A percentile compares a stretch with the other conserved stretches of the same genome.
Conservation (phyloP, 768 basidiomycete genomes). For the Tulasnella sp. region DNA sequence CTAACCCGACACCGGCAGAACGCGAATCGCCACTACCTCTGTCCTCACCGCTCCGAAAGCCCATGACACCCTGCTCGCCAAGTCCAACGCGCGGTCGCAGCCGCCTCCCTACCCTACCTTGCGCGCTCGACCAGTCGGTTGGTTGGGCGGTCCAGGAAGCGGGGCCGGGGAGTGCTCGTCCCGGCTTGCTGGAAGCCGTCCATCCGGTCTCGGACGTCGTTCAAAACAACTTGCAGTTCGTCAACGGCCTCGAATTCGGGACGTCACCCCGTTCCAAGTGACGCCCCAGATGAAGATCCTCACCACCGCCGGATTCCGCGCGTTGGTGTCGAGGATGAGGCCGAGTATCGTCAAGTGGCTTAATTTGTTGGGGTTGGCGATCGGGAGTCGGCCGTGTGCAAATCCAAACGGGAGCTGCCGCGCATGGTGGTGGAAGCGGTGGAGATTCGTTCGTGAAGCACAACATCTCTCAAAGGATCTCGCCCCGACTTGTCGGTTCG, state of each 20-base stretch:
- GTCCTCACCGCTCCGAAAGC: constrained; percentile 31
- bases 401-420: constrained; percentile 53
- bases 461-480: constrained; percentile 79
- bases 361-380: constrained; percentile 71
- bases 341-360: constrained; percentile 73
- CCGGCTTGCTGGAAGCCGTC: constrained; percentile 95
- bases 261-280: constrained; percentile 94
- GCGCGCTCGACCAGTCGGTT: too few species aligned
- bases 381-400: constrained; percentile 89
- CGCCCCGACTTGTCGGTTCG: constrained; percentile 90
- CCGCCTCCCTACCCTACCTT: constrained; percentile 1
- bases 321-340: constrained; percentile 71
- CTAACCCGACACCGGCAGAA: constrained; percentile 31
- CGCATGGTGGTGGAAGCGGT: background rate
- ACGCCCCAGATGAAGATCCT: constrained; percentile 97
- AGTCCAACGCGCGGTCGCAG: constrained; percentile 15
- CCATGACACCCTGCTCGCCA: constrained; percentile 34
- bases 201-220: constrained; percentile 91
- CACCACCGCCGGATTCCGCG: constrained; percentile 85
- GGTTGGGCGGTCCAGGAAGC: constrained; percentile 46
- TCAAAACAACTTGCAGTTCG: constrained; percentile 93
- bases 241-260: constrained; percentile 84
- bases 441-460: constrained; percentile 27
- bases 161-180: constrained; percentile 68
- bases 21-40: constrained; percentile 23